phyloP scores from a whole-genome alignment of 176 grass and related monocot genomes.

The Calamus simplicifolius region DNA sequence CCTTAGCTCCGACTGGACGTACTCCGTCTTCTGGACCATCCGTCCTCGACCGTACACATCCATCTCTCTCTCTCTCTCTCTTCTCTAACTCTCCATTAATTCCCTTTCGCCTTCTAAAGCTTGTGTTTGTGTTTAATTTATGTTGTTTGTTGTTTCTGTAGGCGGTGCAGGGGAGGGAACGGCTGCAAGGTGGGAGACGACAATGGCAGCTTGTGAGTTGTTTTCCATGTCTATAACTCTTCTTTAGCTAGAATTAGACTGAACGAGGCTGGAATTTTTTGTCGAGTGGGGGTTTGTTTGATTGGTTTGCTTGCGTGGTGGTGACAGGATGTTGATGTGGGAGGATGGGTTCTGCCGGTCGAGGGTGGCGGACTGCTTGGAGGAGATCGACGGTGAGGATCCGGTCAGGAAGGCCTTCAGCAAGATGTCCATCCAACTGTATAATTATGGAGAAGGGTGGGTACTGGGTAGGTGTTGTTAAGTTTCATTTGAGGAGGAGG shows the following conservation, averaged over 20 bases:
- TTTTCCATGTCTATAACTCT: too few relatives aligned
- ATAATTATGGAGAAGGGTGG: constrained; percentile 99
- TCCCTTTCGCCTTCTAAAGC: neutral
- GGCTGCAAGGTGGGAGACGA: constrained; percentile 98
- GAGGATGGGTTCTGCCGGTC: constrained; percentile 95
- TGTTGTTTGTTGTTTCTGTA: neutral
- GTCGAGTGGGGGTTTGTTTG: neutral
- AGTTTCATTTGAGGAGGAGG: neutral
- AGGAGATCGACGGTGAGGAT: constrained; percentile 94
- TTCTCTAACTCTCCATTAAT: neutral
- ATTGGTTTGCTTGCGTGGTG: neutral
- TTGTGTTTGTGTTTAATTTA: neutral
- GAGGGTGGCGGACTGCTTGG: constrained; percentile 61
- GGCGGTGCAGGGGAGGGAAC: constrained; percentile 92
- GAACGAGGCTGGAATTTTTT: neutral
- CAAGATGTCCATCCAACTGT: constrained; percentile 99
- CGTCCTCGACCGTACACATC: constrained; percentile 74
- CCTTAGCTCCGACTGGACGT: constrained; percentile 96
- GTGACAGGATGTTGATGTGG: constrained; percentile 95
- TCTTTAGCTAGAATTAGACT: too few relatives aligned
- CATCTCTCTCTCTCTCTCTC: neutral
- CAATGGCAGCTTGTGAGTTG: constrained; percentile 89
- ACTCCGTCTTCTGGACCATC: constrained; percentile 99
- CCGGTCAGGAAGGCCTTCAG: constrained; percentile 91
- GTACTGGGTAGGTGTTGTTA: constrained; percentile 92